These are phyloP conservation scores for Fallopia convolvulus DNA, from an alignment of 148 eudicot genomes.

Conservation along the genomic window DNA sequence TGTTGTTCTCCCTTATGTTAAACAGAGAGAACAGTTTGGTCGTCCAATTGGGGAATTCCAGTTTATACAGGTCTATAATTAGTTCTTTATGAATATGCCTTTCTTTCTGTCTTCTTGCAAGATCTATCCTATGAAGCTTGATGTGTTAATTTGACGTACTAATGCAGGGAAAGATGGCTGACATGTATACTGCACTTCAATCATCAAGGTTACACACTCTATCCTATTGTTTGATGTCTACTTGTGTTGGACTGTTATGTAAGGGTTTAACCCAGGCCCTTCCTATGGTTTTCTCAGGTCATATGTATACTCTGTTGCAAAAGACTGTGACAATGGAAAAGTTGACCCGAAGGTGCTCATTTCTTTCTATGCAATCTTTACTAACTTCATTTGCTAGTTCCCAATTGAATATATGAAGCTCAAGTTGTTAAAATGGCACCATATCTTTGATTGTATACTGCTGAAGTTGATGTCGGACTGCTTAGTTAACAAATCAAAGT, in stretches of 20 bases:
- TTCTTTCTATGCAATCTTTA: not conserved
- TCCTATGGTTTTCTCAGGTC: slow-evolving; percentile 45
- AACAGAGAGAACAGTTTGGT: slow-evolving; percentile 95
- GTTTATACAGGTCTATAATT: slow-evolving; percentile 67
- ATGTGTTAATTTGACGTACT: slow-evolving; percentile 8
- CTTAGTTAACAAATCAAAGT: not conserved
- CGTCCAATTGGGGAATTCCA: slow-evolving; percentile 96
- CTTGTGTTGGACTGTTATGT: not conserved
- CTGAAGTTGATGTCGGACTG: not conserved
- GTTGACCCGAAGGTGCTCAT: slow-evolving; percentile 63
- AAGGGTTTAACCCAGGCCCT: not conserved
- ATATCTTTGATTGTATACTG: not conserved
- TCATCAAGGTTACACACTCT: slow-evolving; percentile 61
- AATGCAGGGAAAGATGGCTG: slow-evolving; percentile 92
- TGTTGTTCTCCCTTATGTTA: slow-evolving; percentile 81
- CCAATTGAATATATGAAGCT: not conserved
- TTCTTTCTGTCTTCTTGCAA: not conserved
- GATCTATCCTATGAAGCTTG: not conserved
- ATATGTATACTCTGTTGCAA: slow-evolving; percentile 90
- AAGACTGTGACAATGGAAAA: slow-evolving; percentile 79
- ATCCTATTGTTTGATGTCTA: not conserved
- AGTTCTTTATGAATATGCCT: not conserved
- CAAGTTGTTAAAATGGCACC: not conserved
- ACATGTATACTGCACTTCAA: slow-evolving; percentile 93
- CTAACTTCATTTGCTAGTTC: not conserved